Base-by-base conservation (phyloP, 164 flowering plant species). In the Stephania japonica region DNA sequence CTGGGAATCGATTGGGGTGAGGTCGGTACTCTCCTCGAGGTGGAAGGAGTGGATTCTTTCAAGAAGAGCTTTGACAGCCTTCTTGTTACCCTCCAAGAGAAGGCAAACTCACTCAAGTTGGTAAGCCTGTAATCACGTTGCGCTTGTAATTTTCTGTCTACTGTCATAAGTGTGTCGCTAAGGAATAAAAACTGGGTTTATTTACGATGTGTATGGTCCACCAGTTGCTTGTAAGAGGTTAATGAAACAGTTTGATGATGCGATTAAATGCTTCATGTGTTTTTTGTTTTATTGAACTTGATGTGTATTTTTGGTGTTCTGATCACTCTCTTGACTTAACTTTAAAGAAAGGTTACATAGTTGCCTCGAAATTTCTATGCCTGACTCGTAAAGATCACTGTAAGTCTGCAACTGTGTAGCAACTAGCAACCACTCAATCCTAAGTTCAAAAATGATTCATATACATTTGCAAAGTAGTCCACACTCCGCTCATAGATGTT, bases 11-110 rank as follows among this genome's bases (percentile, higher is more conserved):
- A 89, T 79, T 95, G 99, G 99, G 69, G 68, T 59, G 78, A 80
- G 7, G 99, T 95, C 7, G 99, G 99, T 0, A 16, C 79, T 50
- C 91, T 87, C 83, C 97, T 95, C 7, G 99, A 95, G 81, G 27
- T 77, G 25, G 98, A 96, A 86, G 99, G 99, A 59, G 99, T 96
- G 42, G 94, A 86, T 2, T 83, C 98, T 12, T 96, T 96, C 84
- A 91, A 85, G 91, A 93, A 93, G 87, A 87, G 95, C 79, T 96
- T 96, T 72, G 97, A 90, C 78, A 96, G 98, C 81, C 88, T 96
- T 79, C 91, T 96, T 18, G 86, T 78, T 50, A 90, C 84, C 77
- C 87, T 96, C 76, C 86, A 90, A 80, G 95, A 93, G 85, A 96
- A 93, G 90, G 98, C 95, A 8, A 85, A 83, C 75, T 80, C 96